These are phyloP conservation scores for Yamadazyma tumulicola DNA, from an alignment of 805 yeast species.

Conservation along the genomic window DNA sequence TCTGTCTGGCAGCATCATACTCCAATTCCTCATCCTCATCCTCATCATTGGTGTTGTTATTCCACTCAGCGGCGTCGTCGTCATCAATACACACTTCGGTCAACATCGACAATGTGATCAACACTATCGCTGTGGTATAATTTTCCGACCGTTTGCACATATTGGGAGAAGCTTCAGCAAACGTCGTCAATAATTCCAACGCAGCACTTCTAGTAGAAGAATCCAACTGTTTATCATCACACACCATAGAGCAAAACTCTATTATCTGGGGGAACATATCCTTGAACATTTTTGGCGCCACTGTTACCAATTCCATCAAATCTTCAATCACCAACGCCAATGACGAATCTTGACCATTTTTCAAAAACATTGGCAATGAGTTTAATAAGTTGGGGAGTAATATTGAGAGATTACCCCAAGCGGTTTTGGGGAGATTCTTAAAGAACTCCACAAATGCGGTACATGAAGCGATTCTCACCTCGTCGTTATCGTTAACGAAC, in stretches of 20 bases:
- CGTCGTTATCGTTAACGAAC: constrained; percentile 74
- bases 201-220: constrained; percentile 79
- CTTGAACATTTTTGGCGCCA: constrained; percentile 92
- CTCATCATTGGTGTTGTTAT: constrained; percentile 77
- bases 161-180: constrained; percentile 88
- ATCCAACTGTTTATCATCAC: constrained; percentile 78
- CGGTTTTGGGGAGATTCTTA: constrained; percentile 70
- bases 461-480: constrained; percentile 87
- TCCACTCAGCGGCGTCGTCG: constrained; percentile 82
- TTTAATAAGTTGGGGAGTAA: constrained; percentile 80
- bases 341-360: constrained; percentile 74
- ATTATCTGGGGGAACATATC: constrained; percentile 88
- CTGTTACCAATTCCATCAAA: constrained; percentile 81
- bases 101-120: constrained; percentile 75
- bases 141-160: constrained; percentile 84
- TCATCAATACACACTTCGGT: constrained; percentile 90
- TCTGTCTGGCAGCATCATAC: constrained; percentile 88
- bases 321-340: constrained; percentile 86
- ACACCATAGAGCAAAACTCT: constrained; percentile 79
- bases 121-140: constrained; percentile 69
- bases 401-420: constrained; percentile 75
- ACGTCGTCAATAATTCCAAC: constrained; percentile 82
- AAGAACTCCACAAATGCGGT: constrained; percentile 91
- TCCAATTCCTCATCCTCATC: constrained; percentile 79
- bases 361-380: constrained; percentile 80